Conservation (phyloP, 176 grass and related monocot genomes). For the Coix lacrymajobi region DNA sequence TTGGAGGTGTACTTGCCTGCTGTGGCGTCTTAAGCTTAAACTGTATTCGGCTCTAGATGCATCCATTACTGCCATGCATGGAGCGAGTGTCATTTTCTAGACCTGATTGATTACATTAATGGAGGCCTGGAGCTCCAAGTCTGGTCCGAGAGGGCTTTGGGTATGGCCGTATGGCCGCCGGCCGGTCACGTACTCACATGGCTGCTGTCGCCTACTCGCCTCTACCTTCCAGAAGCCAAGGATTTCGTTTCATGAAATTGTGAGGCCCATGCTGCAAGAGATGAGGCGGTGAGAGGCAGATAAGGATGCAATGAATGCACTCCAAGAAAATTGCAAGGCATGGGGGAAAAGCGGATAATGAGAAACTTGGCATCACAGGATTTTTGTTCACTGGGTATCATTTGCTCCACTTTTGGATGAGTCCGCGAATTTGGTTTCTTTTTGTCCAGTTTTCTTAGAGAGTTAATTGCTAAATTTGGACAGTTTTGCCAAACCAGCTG, state of each 20-base stretch:
- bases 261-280: slow-evolving; percentile 35
- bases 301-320: slow-evolving; percentile 37
- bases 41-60: slow-evolving; percentile 20
- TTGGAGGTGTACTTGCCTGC: slow-evolving; percentile 18
- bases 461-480: not conserved
- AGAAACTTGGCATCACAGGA: slow-evolving; percentile 17
- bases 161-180: too few relatives aligned
- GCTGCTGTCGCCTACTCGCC: not conserved
- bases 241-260: slow-evolving; percentile 32
- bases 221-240: slow-evolving; percentile 8
- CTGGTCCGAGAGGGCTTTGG: not conserved
- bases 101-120: slow-evolving; percentile 10
- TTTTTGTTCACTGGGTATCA: not conserved
- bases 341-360: not conserved
- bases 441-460: not conserved
- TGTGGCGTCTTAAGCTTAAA: not conserved
- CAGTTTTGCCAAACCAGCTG: not conserved
- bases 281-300: slow-evolving; percentile 8
- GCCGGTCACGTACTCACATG: slow-evolving; percentile 28
- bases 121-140: not conserved
- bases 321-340: slow-evolving; percentile 19
- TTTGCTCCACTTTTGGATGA: not conserved
- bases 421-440: not conserved
- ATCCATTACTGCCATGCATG: slow-evolving; percentile 18
- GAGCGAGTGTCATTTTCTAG: slow-evolving; percentile 4